phyloP scores from a whole-genome alignment of 805 yeast species.

The Kodamaea kakaduensis region DNA sequence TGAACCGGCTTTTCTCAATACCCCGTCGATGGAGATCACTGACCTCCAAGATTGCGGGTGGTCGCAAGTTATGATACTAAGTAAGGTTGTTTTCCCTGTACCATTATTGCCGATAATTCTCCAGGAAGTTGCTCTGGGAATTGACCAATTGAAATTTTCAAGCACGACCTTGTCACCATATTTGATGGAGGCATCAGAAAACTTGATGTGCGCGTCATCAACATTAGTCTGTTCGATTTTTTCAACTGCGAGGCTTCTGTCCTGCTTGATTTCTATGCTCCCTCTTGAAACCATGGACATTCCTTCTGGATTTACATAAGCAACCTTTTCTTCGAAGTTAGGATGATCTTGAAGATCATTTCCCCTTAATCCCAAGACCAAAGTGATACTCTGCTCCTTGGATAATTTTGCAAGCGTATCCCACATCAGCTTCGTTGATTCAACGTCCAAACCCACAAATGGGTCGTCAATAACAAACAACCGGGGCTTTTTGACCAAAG shows the following conservation, averaged over 20 bases:
- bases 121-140: constrained; percentile 75
- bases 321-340: constrained; percentile 30
- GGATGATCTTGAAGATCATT: constrained; percentile 57
- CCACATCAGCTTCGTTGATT: constrained; percentile 59
- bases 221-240: constrained; percentile 1
- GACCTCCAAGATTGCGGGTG: constrained; percentile 96
- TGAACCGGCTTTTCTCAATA: constrained; percentile 67
- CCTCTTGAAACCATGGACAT: constrained; percentile 20
- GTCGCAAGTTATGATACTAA: constrained; percentile 84
- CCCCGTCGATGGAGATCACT: constrained; percentile 59
- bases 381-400: constrained; percentile 43
- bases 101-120: constrained; percentile 89
- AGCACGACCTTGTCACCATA: constrained; percentile 64
- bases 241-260: background rate
- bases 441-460: constrained; percentile 84
- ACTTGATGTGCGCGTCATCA: constrained; percentile 32
- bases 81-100: constrained; percentile 84
- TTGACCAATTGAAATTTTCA: constrained; percentile 58
- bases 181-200: constrained; percentile 58
- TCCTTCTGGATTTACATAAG: constrained; percentile 57
- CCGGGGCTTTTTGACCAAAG: constrained; percentile 61
- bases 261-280: constrained; percentile 1
- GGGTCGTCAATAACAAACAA: constrained; percentile 84
- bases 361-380: constrained; percentile 70
- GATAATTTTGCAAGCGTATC: constrained; percentile 18